These are phyloP conservation scores for Carpinus fangiana DNA, from an alignment of 306 rosid genomes.

Conservation along the genomic window DNA sequence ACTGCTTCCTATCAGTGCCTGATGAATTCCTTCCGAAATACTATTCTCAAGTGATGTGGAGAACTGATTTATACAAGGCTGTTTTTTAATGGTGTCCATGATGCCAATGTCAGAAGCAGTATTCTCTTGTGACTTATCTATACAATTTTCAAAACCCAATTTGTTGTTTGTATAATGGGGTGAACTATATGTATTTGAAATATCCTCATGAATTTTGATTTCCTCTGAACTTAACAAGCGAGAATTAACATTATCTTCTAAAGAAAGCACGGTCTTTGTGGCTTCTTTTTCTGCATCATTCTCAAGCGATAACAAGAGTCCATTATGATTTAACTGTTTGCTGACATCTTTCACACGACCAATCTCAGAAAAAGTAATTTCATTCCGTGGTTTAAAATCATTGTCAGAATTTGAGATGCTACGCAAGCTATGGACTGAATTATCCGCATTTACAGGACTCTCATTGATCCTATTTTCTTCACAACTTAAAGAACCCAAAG, in stretches of 20 bases:
- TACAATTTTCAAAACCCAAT: constrained; percentile 34
- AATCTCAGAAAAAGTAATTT: constrained; percentile 37
- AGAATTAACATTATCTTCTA: constrained; percentile 36
- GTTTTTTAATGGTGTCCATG: constrained; percentile 30
- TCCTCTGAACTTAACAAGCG: constrained; percentile 34
- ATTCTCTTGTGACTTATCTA: constrained; percentile 33
- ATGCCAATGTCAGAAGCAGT: constrained; percentile 34
- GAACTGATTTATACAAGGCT: constrained; percentile 31
- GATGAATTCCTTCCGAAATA: constrained; percentile 34
- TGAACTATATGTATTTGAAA: constrained; percentile 29
- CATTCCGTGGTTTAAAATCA: constrained; percentile 33
- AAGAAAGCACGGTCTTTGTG: constrained; percentile 30
- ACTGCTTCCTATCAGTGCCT: constrained; percentile 34
- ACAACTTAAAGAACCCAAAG: constrained; percentile 30
- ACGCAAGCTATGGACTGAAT: constrained; percentile 35
- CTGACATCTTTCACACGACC: constrained; percentile 36
- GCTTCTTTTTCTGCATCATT: constrained; percentile 37
- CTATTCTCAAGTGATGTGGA: constrained; percentile 28
- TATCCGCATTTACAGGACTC: constrained; percentile 36
- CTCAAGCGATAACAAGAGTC: constrained; percentile 32
- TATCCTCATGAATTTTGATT: constrained; percentile 31
- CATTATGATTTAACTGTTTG: constrained; percentile 38
- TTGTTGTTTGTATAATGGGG: constrained; percentile 22
- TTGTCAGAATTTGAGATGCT: constrained; percentile 24
- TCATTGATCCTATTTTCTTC: constrained; percentile 35